These are phyloP conservation scores for Neocallimastix lanati DNA, from an alignment of 192 early-diverging fungal genomes.

Conservation along the genomic window DNA sequence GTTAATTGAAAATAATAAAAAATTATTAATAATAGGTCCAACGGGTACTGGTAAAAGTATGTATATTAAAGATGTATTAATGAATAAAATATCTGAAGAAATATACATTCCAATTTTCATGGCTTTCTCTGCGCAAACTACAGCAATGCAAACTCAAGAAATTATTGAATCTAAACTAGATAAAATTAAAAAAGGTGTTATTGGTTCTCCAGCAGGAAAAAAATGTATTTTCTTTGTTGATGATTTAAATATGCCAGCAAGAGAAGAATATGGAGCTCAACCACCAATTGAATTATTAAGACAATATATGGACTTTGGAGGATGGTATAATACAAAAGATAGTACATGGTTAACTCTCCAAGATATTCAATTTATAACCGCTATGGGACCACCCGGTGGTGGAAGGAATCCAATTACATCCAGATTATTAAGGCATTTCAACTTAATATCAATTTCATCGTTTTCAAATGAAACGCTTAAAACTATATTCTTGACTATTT, in stretches of 20 bases:
- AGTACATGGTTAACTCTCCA: constrained; percentile 40
- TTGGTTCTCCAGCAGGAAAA: constrained; percentile 36
- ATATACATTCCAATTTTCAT: constrained; percentile 27
- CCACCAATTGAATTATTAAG: constrained; percentile 39
- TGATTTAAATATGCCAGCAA: constrained; percentile 41
- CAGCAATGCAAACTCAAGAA: constrained; percentile 37
- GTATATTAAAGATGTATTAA: constrained; percentile 31
- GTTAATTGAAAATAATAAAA: constrained; percentile 22
- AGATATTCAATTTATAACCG: constrained; percentile 37
- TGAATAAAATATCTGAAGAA: constrained; percentile 24
- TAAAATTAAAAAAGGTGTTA: constrained; percentile 34
- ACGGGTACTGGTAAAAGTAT: constrained; percentile 44
- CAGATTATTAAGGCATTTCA: constrained; percentile 33
- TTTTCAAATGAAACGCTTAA: constrained; percentile 31
- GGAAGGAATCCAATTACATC: constrained; percentile 32
- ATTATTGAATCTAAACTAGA: constrained; percentile 43
- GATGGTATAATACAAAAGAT: constrained; percentile 43
- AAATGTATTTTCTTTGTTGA: constrained; percentile 32
- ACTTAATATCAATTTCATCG: constrained; percentile 27
- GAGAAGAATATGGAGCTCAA: constrained; percentile 36
- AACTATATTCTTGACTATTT: constrained; percentile 28
- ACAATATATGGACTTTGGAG: constrained; percentile 45
- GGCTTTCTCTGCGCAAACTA: constrained; percentile 39
- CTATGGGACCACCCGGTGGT: constrained; percentile 42
- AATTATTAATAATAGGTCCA: constrained; percentile 34